A percentile compares a stretch with the other conserved stretches of the same genome.
phyloP scores from a whole-genome alignment of 2,329 filamentous ascomycete genomes.

The Stagonosporopsis chrysanthemi region DNA sequence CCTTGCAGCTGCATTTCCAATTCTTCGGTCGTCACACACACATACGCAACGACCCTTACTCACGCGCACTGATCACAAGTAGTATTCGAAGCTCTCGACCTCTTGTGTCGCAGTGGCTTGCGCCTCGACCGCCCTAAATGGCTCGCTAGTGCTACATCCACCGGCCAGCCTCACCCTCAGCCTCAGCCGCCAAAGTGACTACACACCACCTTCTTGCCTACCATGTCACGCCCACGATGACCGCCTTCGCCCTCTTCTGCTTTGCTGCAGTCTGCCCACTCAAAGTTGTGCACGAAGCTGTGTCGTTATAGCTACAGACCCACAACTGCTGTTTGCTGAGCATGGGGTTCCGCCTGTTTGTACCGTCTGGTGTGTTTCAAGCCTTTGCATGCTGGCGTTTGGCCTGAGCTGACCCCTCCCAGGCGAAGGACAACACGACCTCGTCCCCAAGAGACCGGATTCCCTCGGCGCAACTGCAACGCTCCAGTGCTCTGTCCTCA shows the following conservation, averaged over 20 bases:
- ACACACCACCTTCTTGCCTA: neutral
- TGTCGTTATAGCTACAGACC: neutral
- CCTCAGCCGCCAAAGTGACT: slow-evolving; percentile 3
- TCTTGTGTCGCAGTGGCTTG: slow-evolving; percentile 7
- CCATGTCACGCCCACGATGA: slow-evolving; percentile 14
- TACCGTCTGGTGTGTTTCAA: slow-evolving; percentile 35
- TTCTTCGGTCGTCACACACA: neutral
- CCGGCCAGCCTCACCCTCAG: slow-evolving; percentile 13
- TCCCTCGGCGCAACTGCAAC: slow-evolving; percentile 41
- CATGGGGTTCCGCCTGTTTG: slow-evolving; percentile 41
- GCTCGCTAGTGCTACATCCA: slow-evolving; percentile 11
- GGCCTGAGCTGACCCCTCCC: slow-evolving; percentile 8
- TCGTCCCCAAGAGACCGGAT: slow-evolving; percentile 37
- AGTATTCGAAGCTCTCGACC: neutral
- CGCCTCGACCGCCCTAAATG: neutral
- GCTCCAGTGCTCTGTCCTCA: slow-evolving; percentile 33
- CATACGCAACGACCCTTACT: neutral
- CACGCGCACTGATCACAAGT: slow-evolving; percentile 8
- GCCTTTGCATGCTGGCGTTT: neutral
- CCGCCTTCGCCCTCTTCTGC: slow-evolving; percentile 2
- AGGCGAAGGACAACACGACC: slow-evolving; percentile 39
- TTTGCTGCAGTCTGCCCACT: neutral
- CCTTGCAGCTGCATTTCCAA: slow-evolving; percentile 1
- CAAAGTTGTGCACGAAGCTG: neutral
- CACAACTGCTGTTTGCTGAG: neutral